These are phyloP conservation scores for Cornus kousa DNA, from an alignment of 148 eudicot genomes.

Conservation along the genomic window DNA sequence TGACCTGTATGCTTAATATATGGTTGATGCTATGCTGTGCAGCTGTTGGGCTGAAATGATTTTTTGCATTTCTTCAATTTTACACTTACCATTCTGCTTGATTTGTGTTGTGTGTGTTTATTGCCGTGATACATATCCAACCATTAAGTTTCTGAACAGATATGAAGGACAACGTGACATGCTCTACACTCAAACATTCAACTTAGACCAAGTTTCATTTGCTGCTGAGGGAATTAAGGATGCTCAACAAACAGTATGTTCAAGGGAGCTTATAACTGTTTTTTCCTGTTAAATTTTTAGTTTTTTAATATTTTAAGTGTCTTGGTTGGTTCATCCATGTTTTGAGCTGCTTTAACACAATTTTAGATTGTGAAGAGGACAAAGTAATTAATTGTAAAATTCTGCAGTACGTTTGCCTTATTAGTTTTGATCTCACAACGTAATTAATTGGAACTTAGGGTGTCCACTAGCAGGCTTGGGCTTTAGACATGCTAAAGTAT, in stretches of 20 bases:
- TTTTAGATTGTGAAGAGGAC: not conserved
- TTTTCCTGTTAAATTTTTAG: not conserved
- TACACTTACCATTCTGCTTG: not conserved
- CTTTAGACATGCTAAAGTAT: not conserved
- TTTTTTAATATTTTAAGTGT: not conserved
- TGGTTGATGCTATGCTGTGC: not conserved
- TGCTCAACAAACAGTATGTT: conserved; percentile 96
- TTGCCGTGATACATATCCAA: not conserved
- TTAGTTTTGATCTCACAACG: not conserved
- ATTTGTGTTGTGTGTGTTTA: not conserved
- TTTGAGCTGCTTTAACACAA: conserved; percentile 1
- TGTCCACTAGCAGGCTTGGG: not conserved
- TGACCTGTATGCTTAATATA: not conserved
- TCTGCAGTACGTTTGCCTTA: not conserved
- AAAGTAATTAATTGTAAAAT: not conserved
- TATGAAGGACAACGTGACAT: conserved; percentile 97
- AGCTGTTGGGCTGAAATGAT: not conserved
- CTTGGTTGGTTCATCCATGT: not conserved
- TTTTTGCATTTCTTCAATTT: not conserved
- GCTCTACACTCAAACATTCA: conserved; percentile 96
- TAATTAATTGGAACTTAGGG: not conserved
- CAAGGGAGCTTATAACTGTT: not conserved
- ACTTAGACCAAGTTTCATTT: conserved; percentile 92
- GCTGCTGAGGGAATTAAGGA: conserved; percentile 96
- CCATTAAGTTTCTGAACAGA: conserved; percentile 42